Percentiles rank a stretch among this genome's conserved stretches.
phyloP scores from a whole-genome alignment of 2,329 filamentous ascomycete genomes.

The Calonectria pseudoturangicola region DNA sequence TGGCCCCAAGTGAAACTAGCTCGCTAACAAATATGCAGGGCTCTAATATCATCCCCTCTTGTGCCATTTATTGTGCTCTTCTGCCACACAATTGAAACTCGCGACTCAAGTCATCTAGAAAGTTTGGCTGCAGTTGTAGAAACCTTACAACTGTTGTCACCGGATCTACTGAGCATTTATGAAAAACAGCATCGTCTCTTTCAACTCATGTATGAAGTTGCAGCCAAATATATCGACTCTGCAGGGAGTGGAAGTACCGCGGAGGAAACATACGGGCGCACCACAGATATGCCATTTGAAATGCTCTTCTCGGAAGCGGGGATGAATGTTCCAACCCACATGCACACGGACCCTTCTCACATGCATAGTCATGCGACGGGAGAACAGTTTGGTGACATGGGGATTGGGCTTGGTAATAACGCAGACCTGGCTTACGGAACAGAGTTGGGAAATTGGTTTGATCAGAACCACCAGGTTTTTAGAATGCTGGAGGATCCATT shows the following conservation, averaged over 20 bases:
- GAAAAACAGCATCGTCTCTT: not conserved
- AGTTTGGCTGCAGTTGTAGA: not conserved
- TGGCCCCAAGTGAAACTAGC: accelerated
- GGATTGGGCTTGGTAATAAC: not conserved
- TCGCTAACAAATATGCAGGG: not conserved
- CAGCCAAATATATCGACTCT: not conserved
- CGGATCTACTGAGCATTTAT: not conserved
- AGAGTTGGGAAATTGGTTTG: constrained; percentile 19
- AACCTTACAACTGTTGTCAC: not conserved
- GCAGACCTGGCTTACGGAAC: not conserved
- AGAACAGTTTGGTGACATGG: not conserved
- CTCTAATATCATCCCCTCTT: not conserved
- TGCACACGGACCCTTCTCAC: not conserved
- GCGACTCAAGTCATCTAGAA: not conserved
- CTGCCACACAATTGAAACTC: constrained; percentile 12
- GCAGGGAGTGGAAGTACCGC: too few species aligned
- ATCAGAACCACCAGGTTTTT: constrained; percentile 1
- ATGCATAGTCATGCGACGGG: not conserved
- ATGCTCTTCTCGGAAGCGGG: not conserved
- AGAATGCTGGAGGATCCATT: constrained; percentile 5
- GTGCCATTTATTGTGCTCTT: constrained; percentile 1
- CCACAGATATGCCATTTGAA: not conserved
- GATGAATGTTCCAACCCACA: not conserved
- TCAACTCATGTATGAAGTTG: constrained; percentile 3
- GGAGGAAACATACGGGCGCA: not conserved